Base-by-base conservation (phyloP, 2,329 filamentous ascomycete species). In the Lachnellula cervina region DNA sequence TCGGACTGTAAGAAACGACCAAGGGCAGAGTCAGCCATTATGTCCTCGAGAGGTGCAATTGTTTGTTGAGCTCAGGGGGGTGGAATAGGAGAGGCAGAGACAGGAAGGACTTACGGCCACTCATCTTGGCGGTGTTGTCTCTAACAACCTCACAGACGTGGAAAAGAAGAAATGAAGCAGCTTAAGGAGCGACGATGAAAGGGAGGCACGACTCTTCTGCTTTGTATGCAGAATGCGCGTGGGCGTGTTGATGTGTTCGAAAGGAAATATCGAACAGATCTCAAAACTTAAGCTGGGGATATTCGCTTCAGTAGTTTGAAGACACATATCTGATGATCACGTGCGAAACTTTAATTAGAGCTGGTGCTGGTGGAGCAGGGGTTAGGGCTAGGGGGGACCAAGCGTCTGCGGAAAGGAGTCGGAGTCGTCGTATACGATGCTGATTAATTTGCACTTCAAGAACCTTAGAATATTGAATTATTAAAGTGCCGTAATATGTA, bases 1-100 rank as follows among this genome's bases (percentile, higher is more conserved):
- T 76, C 94, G 92, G 78, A 99, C 93, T 97, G 58, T 25, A 55
- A 46, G 46, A 37, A 48, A 46, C 45, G 32, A 48, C 35, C 48
- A 57, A 38, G 56, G 59, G 56, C 57, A 60, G 51, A 32, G 61
- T 69, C 59, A 69, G 66, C 57, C 52, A 63, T 60, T 19, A 9
- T 56, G 45, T 53, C 55, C 40, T 51, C 42, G 25, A 38, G 32
- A 51, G 28, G 34, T 13, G 52, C 54, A 62, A 61, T 60, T 58
- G 60, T 52, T 51, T 37, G 43, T 45, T 54, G 51, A 55, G 57
- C 57, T 59, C 44, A 56, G 51, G 51, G 51, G 55, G n/a, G 45
- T 38, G 49, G 56, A 19, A 56, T 37, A 34, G 55, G 55, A 57
- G 57, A 11, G 28, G 28, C 9, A 32, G 28, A 11, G 28, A 4